Percentiles rank a stretch among this genome's conserved stretches.
Evolutionary conservation across 2,329 filamentous ascomycete genomes (phyloP).

Genomic region (Rachicladosporium sp.): DNA sequence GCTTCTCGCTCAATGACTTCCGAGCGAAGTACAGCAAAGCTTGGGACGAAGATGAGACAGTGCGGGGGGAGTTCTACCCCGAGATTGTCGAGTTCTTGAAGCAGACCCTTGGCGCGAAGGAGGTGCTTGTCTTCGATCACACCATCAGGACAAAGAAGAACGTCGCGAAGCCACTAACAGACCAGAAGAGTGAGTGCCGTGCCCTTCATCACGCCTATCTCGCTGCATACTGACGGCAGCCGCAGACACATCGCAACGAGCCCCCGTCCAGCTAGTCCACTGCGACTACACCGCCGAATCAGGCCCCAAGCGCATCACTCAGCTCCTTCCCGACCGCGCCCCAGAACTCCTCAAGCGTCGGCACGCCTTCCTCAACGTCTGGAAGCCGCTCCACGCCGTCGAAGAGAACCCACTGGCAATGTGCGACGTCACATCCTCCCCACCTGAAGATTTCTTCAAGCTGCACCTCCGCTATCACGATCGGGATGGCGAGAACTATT

Average conservation of each 20-base stretch:
- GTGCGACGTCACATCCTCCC: slow-evolving; percentile 28
- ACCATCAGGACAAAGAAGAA: slow-evolving; percentile 32
- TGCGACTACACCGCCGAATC: slow-evolving; percentile 39
- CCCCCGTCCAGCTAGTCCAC: slow-evolving; percentile 39
- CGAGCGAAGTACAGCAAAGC: slow-evolving; percentile 13
- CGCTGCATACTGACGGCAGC: neutral
- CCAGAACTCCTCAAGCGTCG: slow-evolving; percentile 31
- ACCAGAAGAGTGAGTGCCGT: slow-evolving; percentile 17
- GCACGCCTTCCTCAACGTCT: slow-evolving; percentile 40
- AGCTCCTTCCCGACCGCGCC: slow-evolving; percentile 34
- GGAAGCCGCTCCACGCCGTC: slow-evolving; percentile 34
- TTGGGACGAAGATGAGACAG: slow-evolving; percentile 31
- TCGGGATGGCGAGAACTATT: slow-evolving; percentile 30
- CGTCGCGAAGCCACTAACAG: slow-evolving; percentile 22
- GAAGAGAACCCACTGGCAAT: slow-evolving; percentile 31
- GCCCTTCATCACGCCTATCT: too few relatives aligned
- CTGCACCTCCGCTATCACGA: slow-evolving; percentile 28
- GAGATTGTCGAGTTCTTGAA: slow-evolving; percentile 37
- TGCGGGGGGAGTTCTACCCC: slow-evolving; percentile 32
- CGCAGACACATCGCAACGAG: slow-evolving; percentile 23
- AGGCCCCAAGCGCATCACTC: slow-evolving; percentile 28
- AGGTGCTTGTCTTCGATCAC: slow-evolving; percentile 39
- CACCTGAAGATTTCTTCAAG: slow-evolving; percentile 30
- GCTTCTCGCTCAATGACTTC: slow-evolving; percentile 34
- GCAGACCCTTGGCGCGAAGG: slow-evolving; percentile 30